Conservation (phyloP, 306 rosid species). For the Vigna trinervia region DNA sequence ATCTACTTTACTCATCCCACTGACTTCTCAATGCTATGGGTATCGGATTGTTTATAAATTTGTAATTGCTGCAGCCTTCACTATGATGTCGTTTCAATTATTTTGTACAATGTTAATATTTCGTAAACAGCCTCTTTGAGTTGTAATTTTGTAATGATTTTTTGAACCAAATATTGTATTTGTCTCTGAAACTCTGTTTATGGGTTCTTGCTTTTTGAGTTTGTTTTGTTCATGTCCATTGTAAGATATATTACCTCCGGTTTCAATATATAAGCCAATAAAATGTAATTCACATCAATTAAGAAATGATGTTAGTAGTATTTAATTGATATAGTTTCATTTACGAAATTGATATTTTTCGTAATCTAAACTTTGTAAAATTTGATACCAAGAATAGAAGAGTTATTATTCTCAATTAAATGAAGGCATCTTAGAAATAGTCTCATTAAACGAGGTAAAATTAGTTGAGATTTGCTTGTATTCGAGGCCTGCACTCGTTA, state of each 20-base stretch:
- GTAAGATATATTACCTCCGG: background rate
- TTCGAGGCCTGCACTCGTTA: too few relatives aligned
- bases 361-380: too few relatives aligned
- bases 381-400: too few relatives aligned
- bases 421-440: too few relatives aligned
- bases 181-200: background rate
- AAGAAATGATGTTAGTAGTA: too few relatives aligned
- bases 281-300: too few relatives aligned
- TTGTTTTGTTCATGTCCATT: background rate
- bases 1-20: background rate
- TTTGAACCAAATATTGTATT: background rate
- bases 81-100: background rate
- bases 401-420: too few relatives aligned
- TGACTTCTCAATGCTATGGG: constrained; percentile 9
- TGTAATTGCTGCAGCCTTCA: background rate
- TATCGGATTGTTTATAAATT: constrained; percentile 13
- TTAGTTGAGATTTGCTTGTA: too few relatives aligned
- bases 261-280: too few relatives aligned
- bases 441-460: too few relatives aligned
- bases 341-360: too few relatives aligned
- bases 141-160: background rate
- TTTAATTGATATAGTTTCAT: too few relatives aligned
- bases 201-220: background rate
- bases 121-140: background rate
- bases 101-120: background rate